Percentiles rank a stretch among this genome's conserved stretches.
These are phyloP conservation scores for Platanus orientalis DNA, from an alignment of 164 flowering plant species.

Conservation along the genomic window DNA sequence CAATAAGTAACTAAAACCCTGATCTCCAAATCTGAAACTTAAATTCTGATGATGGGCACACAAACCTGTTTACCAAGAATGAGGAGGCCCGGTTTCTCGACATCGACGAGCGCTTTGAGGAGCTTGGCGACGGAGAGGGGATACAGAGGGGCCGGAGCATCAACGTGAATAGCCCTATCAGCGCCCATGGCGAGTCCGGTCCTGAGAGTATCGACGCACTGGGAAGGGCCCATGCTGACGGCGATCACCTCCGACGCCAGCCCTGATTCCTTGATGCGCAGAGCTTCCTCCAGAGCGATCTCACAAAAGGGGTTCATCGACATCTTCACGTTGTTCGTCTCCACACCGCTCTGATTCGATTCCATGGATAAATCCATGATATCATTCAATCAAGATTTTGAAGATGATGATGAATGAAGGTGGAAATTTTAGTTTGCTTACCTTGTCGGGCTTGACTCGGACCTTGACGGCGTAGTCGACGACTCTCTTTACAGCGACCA, in stretches of 20 bases:
- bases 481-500: constrained; percentile 91
- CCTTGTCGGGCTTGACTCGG: constrained; percentile 94
- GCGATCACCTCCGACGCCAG: constrained; percentile 85
- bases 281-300: constrained; percentile 91
- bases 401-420: not conserved
- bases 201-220: constrained; percentile 82
- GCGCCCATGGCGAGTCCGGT: constrained; percentile 98
- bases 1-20: not conserved
- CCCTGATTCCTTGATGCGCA: constrained; percentile 75
- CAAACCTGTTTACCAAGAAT: constrained; percentile 92
- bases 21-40: not conserved
- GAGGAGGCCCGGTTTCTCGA: constrained; percentile 75
- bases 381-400: not conserved
- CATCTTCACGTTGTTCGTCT: constrained; percentile 88
- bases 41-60: not conserved
- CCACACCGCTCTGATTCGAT: constrained; percentile 62
- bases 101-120: constrained; percentile 62
- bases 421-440: constrained; percentile 14
- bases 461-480: constrained; percentile 94
- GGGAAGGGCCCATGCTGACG: constrained; percentile 79
- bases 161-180: constrained; percentile 91
- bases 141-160: constrained; percentile 29
- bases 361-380: not conserved
- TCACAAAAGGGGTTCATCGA: constrained; percentile 99
- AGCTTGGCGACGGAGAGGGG: constrained; percentile 87